Base-by-base conservation (phyloP, 2,329 filamentous ascomycete species). In the Fusarium camptoceras region DNA sequence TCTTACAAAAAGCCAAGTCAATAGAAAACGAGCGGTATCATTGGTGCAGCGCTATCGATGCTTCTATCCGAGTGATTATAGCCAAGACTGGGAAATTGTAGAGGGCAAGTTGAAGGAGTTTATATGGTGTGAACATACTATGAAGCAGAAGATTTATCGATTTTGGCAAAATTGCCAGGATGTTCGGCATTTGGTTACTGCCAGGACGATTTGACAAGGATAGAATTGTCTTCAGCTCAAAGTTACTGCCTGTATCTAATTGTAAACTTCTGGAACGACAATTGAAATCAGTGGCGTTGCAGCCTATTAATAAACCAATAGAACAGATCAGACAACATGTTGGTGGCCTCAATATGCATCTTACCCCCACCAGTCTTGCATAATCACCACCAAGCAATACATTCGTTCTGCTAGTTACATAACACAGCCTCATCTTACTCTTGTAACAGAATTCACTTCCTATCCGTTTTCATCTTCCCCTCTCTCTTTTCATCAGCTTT, bases 81-180 rank as follows among this genome's bases (percentile, higher is more conserved):
- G 1, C 2, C 10, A 7, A 0, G 60, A 64, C 18, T 64, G 60
- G 60, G 59, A 64, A 8, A 12, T 64, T 1, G 20, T 31, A 0
- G 25, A 44, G 2, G 24, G 27, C 18, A 44, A 14, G 1, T 20
- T 64, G 6, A 41, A 14, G 8, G 27, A 34, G 20, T 64, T 44
- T n/a, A 9, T 44, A 22, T 64, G 60, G 59, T 64, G 59, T 5
- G 43, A 64, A 5, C 1, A 43, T 0, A 2, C 44, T 0, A 64
- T 64, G 60, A 12, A 22, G 0, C 1, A 7, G 3, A 34, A 10
- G 2, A 2, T 31, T 9, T 16, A 20, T 16, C 1, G 0, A 0
- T 64, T 64, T 8, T 64, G 61, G 61, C 37, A 64, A 6, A 14
- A n/a, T 3, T 63, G 28, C 8, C 10, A 42, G 7, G 6, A 5